Evolutionary conservation across 768 basidiomycete species (phyloP), one percentile per base, ranked within the genome.

Genomic region (Termitomyces eurrhizus): DNA sequence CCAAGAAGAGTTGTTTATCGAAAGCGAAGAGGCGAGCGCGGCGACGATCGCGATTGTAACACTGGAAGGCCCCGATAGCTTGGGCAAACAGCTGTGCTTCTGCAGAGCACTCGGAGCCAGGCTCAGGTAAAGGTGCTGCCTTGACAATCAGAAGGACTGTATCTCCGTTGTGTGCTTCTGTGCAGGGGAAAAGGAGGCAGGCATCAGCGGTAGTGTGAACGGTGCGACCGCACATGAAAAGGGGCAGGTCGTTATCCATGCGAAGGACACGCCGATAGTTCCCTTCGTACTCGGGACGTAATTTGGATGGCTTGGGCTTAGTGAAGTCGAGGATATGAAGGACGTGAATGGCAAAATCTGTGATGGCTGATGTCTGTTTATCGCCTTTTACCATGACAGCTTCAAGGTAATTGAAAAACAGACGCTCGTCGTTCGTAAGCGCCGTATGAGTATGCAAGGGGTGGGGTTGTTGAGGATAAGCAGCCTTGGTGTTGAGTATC

Each of bases 221-320:
- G 36, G 61, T 62, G 41, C 62, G 62, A 33, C 64, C 66, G 16
- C 66, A 62, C 64, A 64, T 65, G 57, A 64, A 67, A n/a, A 67
- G 62, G 57, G 66, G 66, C 7, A 67, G 50, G 33, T 67, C 62
- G 3, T 65, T 57, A 8, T 65, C 49, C 49, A 53, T 59, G 41
- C 64, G 52, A 9, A 65, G 37, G 24, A 67, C 59, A 24, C 62
- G 64, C 26, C 56, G 64, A 9, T 58, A 13, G 11, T 52, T 39
- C 4, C 53, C 63, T 29, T 29, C 41, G 32, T 55, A 12, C 52
- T 57, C 57, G 4, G 58, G 41, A 44, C 58, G 45, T 12, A 42
- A 52, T 21, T 63, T 63, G 24, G 56, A 59, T 35, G 59, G 53
- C 14, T 46, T 60, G 2, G 61, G 41, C 18, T 61, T 48, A 2